Evolutionary conservation across 257 asterid species (phyloP).

Genomic region (Fraxinus pennsylvanica): DNA sequence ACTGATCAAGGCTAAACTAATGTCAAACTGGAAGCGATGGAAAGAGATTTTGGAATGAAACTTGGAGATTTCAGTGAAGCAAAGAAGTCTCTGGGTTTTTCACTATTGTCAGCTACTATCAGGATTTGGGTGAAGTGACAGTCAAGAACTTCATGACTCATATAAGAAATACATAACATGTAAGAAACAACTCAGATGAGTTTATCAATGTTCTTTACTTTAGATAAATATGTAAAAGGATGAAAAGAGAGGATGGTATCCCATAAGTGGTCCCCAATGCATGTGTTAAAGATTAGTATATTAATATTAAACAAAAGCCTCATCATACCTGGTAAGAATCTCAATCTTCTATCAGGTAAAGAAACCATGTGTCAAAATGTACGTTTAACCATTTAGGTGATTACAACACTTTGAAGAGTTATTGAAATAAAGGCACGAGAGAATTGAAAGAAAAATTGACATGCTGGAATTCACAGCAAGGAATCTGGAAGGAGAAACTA

Average conservation of each 20-base stretch:
- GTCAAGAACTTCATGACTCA: neutral
- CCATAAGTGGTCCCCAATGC: conserved; percentile 2
- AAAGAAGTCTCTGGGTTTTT: neutral
- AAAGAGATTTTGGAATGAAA: neutral
- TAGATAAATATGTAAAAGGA: neutral
- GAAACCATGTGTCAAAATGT: neutral
- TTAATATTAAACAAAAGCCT: conserved; percentile 17
- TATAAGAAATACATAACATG: neutral
- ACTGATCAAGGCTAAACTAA: neutral
- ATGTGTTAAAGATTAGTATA: neutral
- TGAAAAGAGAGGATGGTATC: neutral
- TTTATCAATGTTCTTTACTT: neutral
- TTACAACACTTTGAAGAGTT: neutral
- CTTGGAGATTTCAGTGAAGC: neutral
- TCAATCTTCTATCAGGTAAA: neutral
- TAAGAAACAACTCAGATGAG: neutral
- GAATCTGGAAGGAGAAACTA: conserved; percentile 18
- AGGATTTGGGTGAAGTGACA: neutral
- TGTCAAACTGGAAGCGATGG: neutral
- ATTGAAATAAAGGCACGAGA: conserved; percentile 1
- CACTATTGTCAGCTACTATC: neutral
- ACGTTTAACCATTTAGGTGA: conserved; percentile 2
- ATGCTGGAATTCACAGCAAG: conserved; percentile 15
- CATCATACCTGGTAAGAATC: conserved; percentile 10
- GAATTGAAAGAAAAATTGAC: neutral